Evolutionary conservation across 2,329 filamentous ascomycete species (phyloP), one percentile per base, ranked within the genome.

Genomic region (Aspergillus udagawae): DNA sequence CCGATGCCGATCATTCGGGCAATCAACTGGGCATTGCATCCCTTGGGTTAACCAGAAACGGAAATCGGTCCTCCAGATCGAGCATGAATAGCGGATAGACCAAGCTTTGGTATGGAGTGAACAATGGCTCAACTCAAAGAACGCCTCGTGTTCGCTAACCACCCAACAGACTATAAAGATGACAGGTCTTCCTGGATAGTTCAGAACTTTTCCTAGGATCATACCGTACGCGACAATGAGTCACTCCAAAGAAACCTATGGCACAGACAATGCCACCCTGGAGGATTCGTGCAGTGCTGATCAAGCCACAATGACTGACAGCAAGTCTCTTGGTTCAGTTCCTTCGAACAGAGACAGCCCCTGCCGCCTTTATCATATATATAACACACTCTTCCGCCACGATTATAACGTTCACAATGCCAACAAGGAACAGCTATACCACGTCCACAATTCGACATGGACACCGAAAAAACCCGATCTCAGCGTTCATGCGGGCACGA

Each of bases 391-490:
- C 17, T 66, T 59, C 41, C 60, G 50, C 5, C 55, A 66, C 3
- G 42, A 68, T 53, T 72, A 71, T 55, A 58, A 65, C 3, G 59
- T 73, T 20, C 60, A 55, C 12, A 51, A 53, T 17, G 54, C 55
- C 21, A 53, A 61, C 38, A 65, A 69, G 21, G 53, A 29, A 20
- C 63, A 61, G 17, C 32, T 65, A 9, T 65, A 63, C 53, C 63
- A 61, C 51, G 67, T 73, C n/a, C 61, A 68, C 28, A 70, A 66
- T 38, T 73, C 69, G 3, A 20, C 54, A 6, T 57, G 68, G 23
- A 67, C 59, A n/a, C 67, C 69, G 4, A 65, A 64, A 20, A 74
- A 70, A 52, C 66, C 71, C 20, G 71, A 74, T 20, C 60, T 75
- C 7, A 72, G 70, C 1, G 61, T 74, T 51, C 70, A 75, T 59